Percentiles rank a stretch among this genome's conserved stretches.
These are phyloP conservation scores for Penicillium sp. DNA, from an alignment of 2,329 filamentous ascomycete species.

Conservation along the genomic window DNA sequence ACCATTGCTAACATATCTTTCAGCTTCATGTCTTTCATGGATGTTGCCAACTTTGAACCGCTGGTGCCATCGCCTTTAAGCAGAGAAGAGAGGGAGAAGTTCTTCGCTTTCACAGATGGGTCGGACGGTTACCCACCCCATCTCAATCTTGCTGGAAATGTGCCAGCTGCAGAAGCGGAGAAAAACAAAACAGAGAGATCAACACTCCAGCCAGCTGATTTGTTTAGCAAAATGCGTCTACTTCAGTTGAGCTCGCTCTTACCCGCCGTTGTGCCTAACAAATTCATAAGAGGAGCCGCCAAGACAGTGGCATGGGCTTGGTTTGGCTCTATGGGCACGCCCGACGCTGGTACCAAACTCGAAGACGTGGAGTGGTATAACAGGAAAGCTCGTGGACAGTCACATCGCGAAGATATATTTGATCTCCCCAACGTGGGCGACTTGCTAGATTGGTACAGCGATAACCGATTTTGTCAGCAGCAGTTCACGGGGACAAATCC, in stretches of 20 bases:
- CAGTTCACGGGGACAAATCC: constrained; percentile 13
- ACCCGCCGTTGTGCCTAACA: not conserved
- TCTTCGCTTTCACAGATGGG: constrained; percentile 7
- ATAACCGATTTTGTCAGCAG: constrained; percentile 12
- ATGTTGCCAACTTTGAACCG: constrained; percentile 4
- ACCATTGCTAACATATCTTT: not conserved
- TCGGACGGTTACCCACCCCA: constrained; percentile 8
- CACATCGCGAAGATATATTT: constrained; percentile 3
- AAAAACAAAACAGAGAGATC: not conserved
- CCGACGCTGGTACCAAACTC: not conserved
- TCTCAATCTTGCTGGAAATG: constrained; percentile 3
- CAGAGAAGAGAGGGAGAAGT: not conserved
- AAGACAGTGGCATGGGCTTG: not conserved
- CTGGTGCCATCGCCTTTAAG: constrained; percentile 1
- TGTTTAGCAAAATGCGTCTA: not conserved
- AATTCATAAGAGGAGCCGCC: not conserved
- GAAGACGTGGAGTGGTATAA: too few species aligned
- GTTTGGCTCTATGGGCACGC: constrained; percentile 2
- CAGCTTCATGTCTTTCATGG: constrained; percentile 7
- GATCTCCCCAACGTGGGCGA: constrained; percentile 11
- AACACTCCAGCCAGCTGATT: not conserved
- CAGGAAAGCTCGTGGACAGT: not conserved
- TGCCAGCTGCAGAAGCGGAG: not conserved
- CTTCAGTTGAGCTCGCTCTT: not conserved
- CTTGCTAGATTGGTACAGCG: constrained; percentile 13